These are phyloP conservation scores for Epichloe hybrida DNA, from an alignment of 2,329 filamentous ascomycete genomes.

Conservation along the genomic window DNA sequence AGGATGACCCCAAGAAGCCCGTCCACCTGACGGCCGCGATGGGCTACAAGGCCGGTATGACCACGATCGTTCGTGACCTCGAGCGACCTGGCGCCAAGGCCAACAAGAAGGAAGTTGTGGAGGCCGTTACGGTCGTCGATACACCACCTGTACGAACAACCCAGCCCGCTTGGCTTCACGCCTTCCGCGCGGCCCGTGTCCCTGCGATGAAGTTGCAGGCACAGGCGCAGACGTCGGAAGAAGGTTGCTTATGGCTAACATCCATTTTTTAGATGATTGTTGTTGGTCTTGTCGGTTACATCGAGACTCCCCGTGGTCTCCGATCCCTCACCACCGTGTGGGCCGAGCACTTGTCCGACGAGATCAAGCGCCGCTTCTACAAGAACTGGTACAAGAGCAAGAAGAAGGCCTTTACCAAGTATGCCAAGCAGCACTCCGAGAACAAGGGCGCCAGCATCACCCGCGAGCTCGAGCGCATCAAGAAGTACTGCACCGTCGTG, in stretches of 20 bases:
- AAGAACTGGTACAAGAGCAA: conserved; percentile 99
- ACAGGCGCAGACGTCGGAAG: neutral
- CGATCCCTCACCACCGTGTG: conserved; percentile 98
- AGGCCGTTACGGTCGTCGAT: conserved; percentile 78
- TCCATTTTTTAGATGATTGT: conserved; percentile 77
- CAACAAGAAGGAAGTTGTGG: conserved; percentile 97
- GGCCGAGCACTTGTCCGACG: conserved; percentile 98
- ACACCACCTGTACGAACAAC: conserved; percentile 90
- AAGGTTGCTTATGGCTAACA: conserved; percentile 54
- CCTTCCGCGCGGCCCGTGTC: neutral
- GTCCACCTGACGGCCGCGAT: conserved; percentile 96
- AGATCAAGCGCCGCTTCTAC: conserved; percentile 99
- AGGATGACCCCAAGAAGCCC: conserved; percentile 99
- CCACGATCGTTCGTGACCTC: conserved; percentile 97
- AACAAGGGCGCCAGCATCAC: conserved; percentile 79
- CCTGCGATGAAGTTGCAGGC: neutral
- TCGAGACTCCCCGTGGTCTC: conserved; percentile 98
- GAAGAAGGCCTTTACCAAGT: conserved; percentile 99
- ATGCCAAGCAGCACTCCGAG: conserved; percentile 99
- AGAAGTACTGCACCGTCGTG: conserved; percentile 99
- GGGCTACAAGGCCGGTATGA: conserved; percentile 99
- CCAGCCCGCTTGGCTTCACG: conserved; percentile 63
- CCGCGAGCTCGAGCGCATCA: conserved; percentile 98
- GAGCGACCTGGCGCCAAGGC: conserved; percentile 98
- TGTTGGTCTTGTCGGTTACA: conserved; percentile 99